A percentile compares a stretch with the other conserved stretches of the same genome.
Evolutionary conservation across 768 basidiomycete genomes (phyloP).

Genomic region (Hemileccinum rubropunctum): DNA sequence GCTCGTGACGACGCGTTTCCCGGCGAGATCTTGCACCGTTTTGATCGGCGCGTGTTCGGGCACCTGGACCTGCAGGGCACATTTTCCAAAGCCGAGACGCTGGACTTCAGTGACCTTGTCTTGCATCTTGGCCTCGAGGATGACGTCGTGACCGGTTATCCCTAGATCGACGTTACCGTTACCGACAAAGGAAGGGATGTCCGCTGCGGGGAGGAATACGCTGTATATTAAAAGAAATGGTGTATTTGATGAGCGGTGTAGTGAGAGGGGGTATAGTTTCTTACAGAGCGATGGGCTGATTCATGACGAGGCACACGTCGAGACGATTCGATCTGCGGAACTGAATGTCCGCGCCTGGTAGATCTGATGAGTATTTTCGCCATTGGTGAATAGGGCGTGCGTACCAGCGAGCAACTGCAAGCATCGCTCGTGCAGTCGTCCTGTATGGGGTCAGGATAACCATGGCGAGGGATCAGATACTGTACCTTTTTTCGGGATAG

Average conservation of each 20-base stretch:
- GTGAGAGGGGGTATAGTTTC: too few relatives aligned
- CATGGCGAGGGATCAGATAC: neutral
- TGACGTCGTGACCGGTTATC: slow-evolving; percentile 97
- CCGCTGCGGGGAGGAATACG: slow-evolving; percentile 93
- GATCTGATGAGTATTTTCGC: neutral
- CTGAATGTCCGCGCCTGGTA: slow-evolving; percentile 88
- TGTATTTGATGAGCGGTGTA: neutral
- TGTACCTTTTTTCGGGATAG: slow-evolving; percentile 98
- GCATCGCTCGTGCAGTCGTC: slow-evolving; percentile 89
- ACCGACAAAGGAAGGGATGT: slow-evolving; percentile 98
- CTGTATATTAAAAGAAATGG: slow-evolving; percentile 37
- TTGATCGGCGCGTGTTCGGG: slow-evolving; percentile 73
- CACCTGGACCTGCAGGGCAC: slow-evolving; percentile 85
- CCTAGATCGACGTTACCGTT: slow-evolving; percentile 96
- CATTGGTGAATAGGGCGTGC: slow-evolving; percentile 7
- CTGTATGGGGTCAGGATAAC: slow-evolving; percentile 36
- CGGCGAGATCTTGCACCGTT: slow-evolving; percentile 75
- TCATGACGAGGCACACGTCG: slow-evolving; percentile 91
- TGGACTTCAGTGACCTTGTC: slow-evolving; percentile 73
- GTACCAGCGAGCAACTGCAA: slow-evolving; percentile 78
- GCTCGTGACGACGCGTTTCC: slow-evolving; percentile 91
- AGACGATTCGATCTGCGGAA: slow-evolving; percentile 84
- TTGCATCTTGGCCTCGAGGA: slow-evolving; percentile 86
- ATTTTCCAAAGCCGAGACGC: slow-evolving; percentile 90
- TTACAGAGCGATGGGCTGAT: slow-evolving; percentile 92